phyloP scores from a whole-genome alignment of 2,329 filamentous ascomycete genomes.

The Alternaria incomplexa region DNA sequence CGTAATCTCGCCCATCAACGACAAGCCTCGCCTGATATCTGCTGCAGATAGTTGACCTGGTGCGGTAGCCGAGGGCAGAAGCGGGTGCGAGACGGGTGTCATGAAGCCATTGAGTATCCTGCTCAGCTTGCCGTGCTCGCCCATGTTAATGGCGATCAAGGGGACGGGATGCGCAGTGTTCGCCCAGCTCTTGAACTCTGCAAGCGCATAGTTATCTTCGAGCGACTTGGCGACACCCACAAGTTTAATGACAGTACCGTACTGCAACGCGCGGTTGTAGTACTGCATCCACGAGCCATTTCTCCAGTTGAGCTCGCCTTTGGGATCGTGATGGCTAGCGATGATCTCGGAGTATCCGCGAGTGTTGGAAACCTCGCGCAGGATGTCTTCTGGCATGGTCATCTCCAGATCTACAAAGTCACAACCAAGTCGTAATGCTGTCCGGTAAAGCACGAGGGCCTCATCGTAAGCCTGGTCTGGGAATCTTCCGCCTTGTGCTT shows the following conservation, averaged over 20 bases:
- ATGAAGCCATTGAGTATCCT: slow-evolving; percentile 90
- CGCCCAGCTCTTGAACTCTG: slow-evolving; percentile 80
- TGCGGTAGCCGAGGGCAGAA: slow-evolving; percentile 89
- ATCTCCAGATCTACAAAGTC: slow-evolving; percentile 96
- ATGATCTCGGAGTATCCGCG: slow-evolving; percentile 83
- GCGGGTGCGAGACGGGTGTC: slow-evolving; percentile 90
- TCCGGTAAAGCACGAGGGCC: slow-evolving; percentile 74
- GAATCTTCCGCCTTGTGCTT: slow-evolving; percentile 85
- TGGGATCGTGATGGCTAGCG: slow-evolving; percentile 92
- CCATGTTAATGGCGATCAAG: slow-evolving; percentile 96
- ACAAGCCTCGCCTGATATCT: slow-evolving; percentile 81
- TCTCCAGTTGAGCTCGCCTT: slow-evolving; percentile 79
- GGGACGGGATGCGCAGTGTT: slow-evolving; percentile 76
- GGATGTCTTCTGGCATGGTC: slow-evolving; percentile 77
- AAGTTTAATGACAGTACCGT: slow-evolving; percentile 93
- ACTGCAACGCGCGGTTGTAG: slow-evolving; percentile 89
- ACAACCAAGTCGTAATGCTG: slow-evolving; percentile 81
- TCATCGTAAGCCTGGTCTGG: slow-evolving; percentile 76
- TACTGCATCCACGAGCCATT: slow-evolving; percentile 90
- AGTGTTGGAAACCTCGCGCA: slow-evolving; percentile 70
- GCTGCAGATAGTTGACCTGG: slow-evolving; percentile 90
- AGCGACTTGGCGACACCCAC: slow-evolving; percentile 78
- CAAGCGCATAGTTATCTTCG: slow-evolving; percentile 86
- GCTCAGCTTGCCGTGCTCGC: slow-evolving; percentile 82
- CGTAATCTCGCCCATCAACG: slow-evolving; percentile 79